Base-by-base conservation (phyloP, 1,284 basidiomycete species). In the Cystobasidium sp. region DNA sequence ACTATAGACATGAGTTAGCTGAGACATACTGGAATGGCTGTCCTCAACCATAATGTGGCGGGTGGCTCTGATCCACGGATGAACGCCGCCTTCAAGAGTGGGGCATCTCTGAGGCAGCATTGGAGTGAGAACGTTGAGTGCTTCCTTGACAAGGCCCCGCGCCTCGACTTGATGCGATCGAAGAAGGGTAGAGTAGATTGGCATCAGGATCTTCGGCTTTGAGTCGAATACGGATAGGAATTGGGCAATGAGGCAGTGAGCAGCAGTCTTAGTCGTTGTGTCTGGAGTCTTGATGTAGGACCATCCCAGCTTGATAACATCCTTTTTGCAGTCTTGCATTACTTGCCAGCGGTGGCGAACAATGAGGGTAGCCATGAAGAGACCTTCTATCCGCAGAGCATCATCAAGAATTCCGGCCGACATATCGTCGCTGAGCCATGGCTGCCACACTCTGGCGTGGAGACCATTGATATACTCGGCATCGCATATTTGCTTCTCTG, bases 221-320 rank as follows among this genome's bases (percentile, higher is more conserved):
- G 91, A 92, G 59, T 93, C 93, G 82, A 93, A 97, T 1, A 88
- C 89, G 47, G 91, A 90, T 81, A 97, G 94, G 86, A 99, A 98
- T 62, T 91, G 89, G n/a, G 96, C 93, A 44, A 93, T 91, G 20
- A 98, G 87, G 41, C 97, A 88, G 81, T 96, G 96, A 0, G 94
- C 92, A 31, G 92, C 92, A 81, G 98, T 94, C 83, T 95, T 97
- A 79, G 98, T 93, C 6, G 95, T 90, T 3, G 91, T 88, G 81
- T 97, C 95, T 58, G 95, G 93, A 69, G 87, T 88, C 39, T 87
- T 88, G 78, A 97, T 91, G 79, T 91, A 92, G 80, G 91, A 88
- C 94, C 94, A 98, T 14, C 94, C 93, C 74, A 93, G 92, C 82
- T 92, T 94, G 86, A 99, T 96, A 76, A 98, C 90, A 78, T 97